phyloP scores from a whole-genome alignment of 495 filamentous ascomycete species.

The Penicillium angulare region DNA sequence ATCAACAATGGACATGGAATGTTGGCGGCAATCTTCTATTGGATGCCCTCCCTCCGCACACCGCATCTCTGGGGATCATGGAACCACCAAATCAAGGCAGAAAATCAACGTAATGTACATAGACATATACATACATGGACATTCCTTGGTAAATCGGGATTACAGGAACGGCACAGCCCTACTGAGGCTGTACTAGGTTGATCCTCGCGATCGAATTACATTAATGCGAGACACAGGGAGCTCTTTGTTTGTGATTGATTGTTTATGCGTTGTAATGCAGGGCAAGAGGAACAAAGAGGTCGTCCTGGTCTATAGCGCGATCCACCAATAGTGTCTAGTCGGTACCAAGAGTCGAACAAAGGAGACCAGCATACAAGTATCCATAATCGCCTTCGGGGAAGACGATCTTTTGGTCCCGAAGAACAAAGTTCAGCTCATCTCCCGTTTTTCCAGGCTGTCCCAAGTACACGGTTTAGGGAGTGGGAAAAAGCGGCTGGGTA shows the following conservation, averaged over 20 bases:
- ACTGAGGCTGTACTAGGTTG: background rate
- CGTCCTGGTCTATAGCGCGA: too few relatives aligned
- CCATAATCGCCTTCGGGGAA: slow-evolving; percentile 15
- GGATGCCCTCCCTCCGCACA: slow-evolving; percentile 2
- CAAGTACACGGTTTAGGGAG: background rate
- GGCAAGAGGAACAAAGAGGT: slow-evolving; percentile 4
- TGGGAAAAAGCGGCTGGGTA: slow-evolving; percentile 9
- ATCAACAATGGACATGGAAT: background rate
- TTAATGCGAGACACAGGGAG: slow-evolving; percentile 24
- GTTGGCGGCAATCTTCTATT: slow-evolving; percentile 5
- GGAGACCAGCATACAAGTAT: too few relatives aligned
- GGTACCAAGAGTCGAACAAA: too few relatives aligned
- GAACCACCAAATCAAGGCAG: too few relatives aligned
- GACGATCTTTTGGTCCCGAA: slow-evolving; percentile 13
- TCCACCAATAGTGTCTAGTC: too few relatives aligned
- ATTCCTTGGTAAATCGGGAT: background rate
- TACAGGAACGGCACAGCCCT: background rate
- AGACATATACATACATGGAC: background rate
- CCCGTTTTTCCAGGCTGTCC: slow-evolving; percentile 5
- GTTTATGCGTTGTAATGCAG: slow-evolving; percentile 1
- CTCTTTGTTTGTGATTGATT: slow-evolving; percentile 19
- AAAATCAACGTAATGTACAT: background rate
- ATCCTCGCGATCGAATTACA: slow-evolving; percentile 7
- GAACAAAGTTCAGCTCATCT: slow-evolving; percentile 13
- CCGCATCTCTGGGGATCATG: slow-evolving; percentile 7